Percentiles rank a stretch among this genome's conserved stretches.
These are phyloP conservation scores for Phanerochaete carnosa DNA, from an alignment of 768 basidiomycete genomes.

Conservation along the genomic window DNA sequence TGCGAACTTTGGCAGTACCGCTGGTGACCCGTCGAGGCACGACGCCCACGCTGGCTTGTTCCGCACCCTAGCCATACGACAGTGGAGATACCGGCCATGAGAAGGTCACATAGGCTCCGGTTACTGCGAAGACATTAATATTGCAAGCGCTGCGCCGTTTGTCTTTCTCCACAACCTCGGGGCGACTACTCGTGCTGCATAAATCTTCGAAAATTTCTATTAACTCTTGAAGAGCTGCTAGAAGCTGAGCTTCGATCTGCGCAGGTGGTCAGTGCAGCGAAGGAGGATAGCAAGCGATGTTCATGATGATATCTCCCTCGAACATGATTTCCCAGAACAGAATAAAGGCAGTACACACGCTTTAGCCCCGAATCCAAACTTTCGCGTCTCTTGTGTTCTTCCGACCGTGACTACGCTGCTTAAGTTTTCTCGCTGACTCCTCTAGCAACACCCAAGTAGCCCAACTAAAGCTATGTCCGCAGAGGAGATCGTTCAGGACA, in stretches of 20 bases:
- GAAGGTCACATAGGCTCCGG: neutral
- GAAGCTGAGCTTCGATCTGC: neutral
- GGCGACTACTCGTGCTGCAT: neutral
- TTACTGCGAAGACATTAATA: neutral
- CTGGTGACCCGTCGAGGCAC: conserved; percentile 4
- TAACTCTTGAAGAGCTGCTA: neutral
- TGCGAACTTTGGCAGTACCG: neutral
- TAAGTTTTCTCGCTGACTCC: neutral
- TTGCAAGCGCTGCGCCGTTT: neutral
- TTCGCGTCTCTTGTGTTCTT: conserved; percentile 12
- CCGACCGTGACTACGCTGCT: conserved; percentile 3
- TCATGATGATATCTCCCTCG: conserved; percentile 4
- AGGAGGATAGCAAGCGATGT: neutral
- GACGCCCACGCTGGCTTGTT: neutral
- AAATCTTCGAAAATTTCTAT: neutral
- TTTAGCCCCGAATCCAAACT: conserved; percentile 20
- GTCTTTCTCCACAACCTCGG: neutral
- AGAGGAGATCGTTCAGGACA: conserved; percentile 6
- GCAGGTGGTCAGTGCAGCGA: conserved; percentile 4
- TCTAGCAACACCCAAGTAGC: neutral
- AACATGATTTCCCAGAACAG: conserved; percentile 21
- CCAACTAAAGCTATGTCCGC: conserved; percentile 3
- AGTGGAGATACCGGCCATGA: conserved; percentile 1
- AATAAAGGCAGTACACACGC: conserved; percentile 26
- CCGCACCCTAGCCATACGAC: neutral